Percentiles rank a stretch among this genome's conserved stretches.
phyloP scores from a whole-genome alignment of 169 alveolate species.

The Plasmodium knowlesi region DNA sequence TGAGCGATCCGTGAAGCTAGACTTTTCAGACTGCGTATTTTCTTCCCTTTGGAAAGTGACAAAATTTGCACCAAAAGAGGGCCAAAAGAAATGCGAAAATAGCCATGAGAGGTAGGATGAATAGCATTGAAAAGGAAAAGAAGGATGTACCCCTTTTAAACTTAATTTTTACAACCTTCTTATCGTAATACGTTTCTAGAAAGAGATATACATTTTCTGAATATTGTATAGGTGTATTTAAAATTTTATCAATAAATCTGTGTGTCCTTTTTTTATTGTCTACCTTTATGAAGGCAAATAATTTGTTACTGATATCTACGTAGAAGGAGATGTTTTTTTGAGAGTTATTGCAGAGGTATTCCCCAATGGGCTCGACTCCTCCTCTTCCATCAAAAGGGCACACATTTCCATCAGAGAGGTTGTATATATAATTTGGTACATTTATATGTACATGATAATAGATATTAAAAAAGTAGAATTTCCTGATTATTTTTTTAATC shows the following conservation, averaged over 20 bases:
- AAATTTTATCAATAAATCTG: conserved; percentile 27
- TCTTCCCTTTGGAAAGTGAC: background rate
- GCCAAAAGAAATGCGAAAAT: background rate
- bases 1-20: background rate
- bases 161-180: conserved; percentile 12
- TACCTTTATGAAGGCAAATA: conserved; percentile 41
- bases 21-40: background rate
- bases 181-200: conserved; percentile 21
- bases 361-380: background rate
- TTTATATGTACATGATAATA: conserved; percentile 10
- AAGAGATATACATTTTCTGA: conserved; percentile 39
- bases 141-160: conserved; percentile 13
- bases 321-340: conserved; percentile 19
- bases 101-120: background rate
- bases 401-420: conserved; percentile 17
- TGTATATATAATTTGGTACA: conserved; percentile 27
- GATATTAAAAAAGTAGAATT: conserved; percentile 25
- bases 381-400: conserved; percentile 18
- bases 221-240: background rate
- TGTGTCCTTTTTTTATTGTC: background rate
- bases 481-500: conserved; percentile 29
- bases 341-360: conserved; percentile 11
- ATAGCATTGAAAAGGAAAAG: background rate
- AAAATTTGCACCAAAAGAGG: background rate
- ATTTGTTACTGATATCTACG: conserved; percentile 17